These are phyloP conservation scores for Albizia julibrissin DNA, from an alignment of 306 rosid genomes.

Conservation along the genomic window DNA sequence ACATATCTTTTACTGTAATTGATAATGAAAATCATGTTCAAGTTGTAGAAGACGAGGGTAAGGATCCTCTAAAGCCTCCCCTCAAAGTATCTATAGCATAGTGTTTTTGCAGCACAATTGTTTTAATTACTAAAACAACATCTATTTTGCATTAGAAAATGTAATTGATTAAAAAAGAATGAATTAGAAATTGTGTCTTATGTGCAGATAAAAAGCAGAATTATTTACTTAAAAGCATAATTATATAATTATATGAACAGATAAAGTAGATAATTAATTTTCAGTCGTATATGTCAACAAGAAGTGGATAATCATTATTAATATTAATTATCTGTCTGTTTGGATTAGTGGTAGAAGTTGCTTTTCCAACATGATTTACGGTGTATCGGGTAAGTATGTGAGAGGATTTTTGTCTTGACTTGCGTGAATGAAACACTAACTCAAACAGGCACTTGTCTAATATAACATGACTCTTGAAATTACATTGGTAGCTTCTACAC, in stretches of 20 bases:
- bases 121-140: slow-evolving; percentile 10
- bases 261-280: not conserved
- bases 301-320: slow-evolving; percentile 1
- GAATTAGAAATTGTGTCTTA: not conserved
- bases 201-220: not conserved
- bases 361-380: too few relatives aligned
- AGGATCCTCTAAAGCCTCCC: slow-evolving; percentile 28
- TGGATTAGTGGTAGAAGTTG: too few relatives aligned
- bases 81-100: not conserved
- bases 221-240: not conserved
- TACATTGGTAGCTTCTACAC: not conserved
- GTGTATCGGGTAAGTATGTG: too few relatives aligned
- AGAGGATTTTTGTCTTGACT: too few relatives aligned
- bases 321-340: not conserved
- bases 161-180: not conserved
- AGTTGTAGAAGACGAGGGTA: slow-evolving; percentile 86
- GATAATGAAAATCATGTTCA: slow-evolving; percentile 97
- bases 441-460: too few relatives aligned
- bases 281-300: not conserved
- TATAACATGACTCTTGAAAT: not conserved
- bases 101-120: slow-evolving; percentile 3
- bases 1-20: slow-evolving; percentile 71
- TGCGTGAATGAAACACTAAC: too few relatives aligned
- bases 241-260: slow-evolving; percentile 2
- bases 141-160: not conserved